Evolutionary conservation across 2,329 filamentous ascomycete species (phyloP).

Genomic region (Alternaria sp.): DNA sequence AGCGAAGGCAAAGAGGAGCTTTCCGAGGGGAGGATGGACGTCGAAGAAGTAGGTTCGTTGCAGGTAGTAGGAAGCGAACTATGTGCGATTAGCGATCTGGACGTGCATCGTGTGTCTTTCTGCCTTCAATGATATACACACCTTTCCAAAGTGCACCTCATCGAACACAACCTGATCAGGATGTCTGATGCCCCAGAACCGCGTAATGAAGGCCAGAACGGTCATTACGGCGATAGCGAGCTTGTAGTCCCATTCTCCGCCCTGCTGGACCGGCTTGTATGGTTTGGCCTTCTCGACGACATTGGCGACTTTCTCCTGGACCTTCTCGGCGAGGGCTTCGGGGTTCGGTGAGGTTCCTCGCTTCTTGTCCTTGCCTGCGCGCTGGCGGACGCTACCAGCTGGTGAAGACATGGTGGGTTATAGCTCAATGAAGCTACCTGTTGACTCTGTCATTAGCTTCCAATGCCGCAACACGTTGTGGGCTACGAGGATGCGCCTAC

Average conservation of each 20-base stretch:
- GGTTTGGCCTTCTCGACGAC: constrained; percentile 42
- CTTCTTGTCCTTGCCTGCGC: constrained; percentile 48
- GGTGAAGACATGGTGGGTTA: constrained; percentile 47
- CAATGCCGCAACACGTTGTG: not conserved
- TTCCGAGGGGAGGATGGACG: constrained; percentile 96
- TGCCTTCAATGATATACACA: constrained; percentile 52
- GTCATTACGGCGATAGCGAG: constrained; percentile 80
- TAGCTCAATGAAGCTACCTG: constrained; percentile 36
- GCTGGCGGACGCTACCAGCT: constrained; percentile 46
- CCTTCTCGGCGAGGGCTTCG: constrained; percentile 38
- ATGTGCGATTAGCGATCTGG: constrained; percentile 23
- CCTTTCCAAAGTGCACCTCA: constrained; percentile 99
- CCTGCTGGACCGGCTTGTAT: constrained; percentile 43
- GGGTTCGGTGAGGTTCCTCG: constrained; percentile 46
- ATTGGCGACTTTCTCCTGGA: constrained; percentile 35
- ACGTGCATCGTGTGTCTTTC: not conserved
- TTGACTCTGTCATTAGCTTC: constrained; percentile 20
- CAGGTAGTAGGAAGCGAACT: constrained; percentile 76
- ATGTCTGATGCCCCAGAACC: constrained; percentile 96
- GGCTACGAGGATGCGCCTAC: constrained; percentile 21
- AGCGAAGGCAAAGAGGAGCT: constrained; percentile 95
- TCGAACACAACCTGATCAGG: constrained; percentile 98
- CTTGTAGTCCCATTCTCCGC: constrained; percentile 83
- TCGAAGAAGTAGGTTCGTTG: constrained; percentile 99
- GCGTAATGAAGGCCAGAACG: constrained; percentile 81